Conservation (phyloP, 768 basidiomycete species). For the Pleurotus djamor region DNA sequence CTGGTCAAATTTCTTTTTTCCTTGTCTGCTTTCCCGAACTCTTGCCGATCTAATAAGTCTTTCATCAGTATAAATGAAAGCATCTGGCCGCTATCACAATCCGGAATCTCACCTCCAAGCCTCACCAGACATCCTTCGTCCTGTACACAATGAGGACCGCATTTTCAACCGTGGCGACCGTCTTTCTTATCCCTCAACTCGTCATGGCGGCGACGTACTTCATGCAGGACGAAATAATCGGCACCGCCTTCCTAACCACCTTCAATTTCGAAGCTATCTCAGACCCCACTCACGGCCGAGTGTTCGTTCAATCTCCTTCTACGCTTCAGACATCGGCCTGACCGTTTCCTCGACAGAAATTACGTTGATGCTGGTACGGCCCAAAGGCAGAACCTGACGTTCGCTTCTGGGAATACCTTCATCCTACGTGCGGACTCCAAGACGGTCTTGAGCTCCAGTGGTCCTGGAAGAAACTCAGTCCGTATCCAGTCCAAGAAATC, state of each 20-base stretch:
- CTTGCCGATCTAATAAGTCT: neutral
- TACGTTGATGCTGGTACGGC: conserved; percentile 28
- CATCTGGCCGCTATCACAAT: neutral
- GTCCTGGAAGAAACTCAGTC: conserved; percentile 48
- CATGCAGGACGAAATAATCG: conserved; percentile 31
- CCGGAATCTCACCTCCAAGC: neutral
- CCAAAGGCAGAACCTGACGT: conserved; percentile 41
- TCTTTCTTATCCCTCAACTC: neutral
- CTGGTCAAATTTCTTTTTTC: too few relatives aligned
- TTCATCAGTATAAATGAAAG: neutral
- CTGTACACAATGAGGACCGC: neutral
- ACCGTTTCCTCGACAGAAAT: neutral
- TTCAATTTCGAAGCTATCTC: conserved; percentile 39
- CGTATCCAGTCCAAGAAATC: conserved; percentile 32
- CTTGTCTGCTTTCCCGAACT: too few relatives aligned
- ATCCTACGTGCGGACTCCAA: conserved; percentile 44
- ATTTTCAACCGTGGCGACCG: neutral
- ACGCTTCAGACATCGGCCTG: neutral
- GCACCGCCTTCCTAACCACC: conserved; percentile 34
- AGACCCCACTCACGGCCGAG: conserved; percentile 51
- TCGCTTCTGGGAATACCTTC: conserved; percentile 37
- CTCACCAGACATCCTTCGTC: neutral
- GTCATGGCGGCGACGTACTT: conserved; percentile 33
- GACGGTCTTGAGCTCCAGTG: conserved; percentile 33
- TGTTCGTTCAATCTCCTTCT: conserved; percentile 25